Evolutionary conservation across 78 protist species (phyloP).

Genomic region (Isochrysis galbana): DNA sequence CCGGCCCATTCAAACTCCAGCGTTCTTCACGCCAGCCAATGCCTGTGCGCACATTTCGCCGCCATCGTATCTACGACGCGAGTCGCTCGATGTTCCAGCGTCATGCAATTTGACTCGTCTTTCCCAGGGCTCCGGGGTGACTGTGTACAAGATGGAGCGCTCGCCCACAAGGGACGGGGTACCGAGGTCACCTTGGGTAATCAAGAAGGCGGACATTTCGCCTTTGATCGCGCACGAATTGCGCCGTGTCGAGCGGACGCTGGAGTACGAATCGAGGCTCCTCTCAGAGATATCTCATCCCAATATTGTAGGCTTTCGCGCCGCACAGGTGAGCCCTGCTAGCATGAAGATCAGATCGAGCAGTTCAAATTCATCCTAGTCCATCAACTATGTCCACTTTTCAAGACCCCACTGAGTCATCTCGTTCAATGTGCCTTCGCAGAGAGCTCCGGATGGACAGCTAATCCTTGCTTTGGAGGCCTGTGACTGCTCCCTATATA

Average conservation of each 20-base stretch:
- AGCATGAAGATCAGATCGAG: too few species aligned
- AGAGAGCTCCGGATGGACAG: not conserved
- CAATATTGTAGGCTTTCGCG: not conserved
- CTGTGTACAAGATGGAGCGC: not conserved
- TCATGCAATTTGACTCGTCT: not conserved
- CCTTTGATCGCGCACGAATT: not conserved
- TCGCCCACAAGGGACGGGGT: not conserved
- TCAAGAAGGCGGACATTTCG: not conserved
- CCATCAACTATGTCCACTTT: not conserved
- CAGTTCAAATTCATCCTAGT: too few species aligned
- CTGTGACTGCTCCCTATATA: not conserved
- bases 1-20: too few species aligned
- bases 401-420: not conserved
- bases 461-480: not conserved
- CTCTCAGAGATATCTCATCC: not conserved
- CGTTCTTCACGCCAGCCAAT: not conserved
- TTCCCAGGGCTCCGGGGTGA: not conserved
- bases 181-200: not conserved
- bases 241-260: not conserved
- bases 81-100: not conserved
- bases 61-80: not conserved
- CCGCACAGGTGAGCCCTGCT: not conserved
- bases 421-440: not conserved
- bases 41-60: not conserved
- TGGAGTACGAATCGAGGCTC: not conserved